phyloP scores from a whole-genome alignment of 83 land plant species.

The Picea abies region DNA sequence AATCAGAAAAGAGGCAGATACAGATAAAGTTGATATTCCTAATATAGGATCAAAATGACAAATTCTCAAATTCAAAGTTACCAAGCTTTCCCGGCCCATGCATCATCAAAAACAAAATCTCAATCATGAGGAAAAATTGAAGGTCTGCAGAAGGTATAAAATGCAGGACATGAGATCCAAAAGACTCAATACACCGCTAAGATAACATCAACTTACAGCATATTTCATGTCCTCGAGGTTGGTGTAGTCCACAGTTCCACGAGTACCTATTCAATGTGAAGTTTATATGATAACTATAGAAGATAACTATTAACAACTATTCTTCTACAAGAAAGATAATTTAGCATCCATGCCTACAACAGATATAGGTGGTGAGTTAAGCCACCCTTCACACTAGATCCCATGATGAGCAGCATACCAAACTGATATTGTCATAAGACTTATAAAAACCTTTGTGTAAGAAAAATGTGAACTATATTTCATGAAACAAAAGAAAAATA shows the following conservation, averaged over 20 bases:
- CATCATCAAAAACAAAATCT: not conserved
- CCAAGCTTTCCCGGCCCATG: not conserved
- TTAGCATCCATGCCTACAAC: too few species aligned
- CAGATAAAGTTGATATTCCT: not conserved
- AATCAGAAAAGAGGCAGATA: not conserved
- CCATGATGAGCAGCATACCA: too few species aligned
- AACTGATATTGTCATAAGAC: not conserved
- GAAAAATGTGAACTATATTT: not conserved
- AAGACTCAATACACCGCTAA: not conserved
- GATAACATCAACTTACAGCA: constrained; percentile 57
- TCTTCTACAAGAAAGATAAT: not conserved
- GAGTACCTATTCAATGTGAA: constrained; percentile 46
- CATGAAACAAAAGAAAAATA: not conserved
- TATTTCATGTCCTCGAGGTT: constrained; percentile 90
- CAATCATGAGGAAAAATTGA: not conserved
- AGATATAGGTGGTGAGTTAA: too few species aligned
- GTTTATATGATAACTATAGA: not conserved
- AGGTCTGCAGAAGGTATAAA: not conserved
- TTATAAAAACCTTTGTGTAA: not conserved
- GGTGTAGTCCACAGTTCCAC: constrained; percentile 89
- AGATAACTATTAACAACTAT: not conserved
- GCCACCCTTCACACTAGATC: too few species aligned
- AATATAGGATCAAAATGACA: too few species aligned
- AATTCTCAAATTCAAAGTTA: too few species aligned
- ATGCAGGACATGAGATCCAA: not conserved